These are phyloP conservation scores for Leishmania turanica DNA, from an alignment of 208 protist species.

Conservation along the genomic window DNA sequence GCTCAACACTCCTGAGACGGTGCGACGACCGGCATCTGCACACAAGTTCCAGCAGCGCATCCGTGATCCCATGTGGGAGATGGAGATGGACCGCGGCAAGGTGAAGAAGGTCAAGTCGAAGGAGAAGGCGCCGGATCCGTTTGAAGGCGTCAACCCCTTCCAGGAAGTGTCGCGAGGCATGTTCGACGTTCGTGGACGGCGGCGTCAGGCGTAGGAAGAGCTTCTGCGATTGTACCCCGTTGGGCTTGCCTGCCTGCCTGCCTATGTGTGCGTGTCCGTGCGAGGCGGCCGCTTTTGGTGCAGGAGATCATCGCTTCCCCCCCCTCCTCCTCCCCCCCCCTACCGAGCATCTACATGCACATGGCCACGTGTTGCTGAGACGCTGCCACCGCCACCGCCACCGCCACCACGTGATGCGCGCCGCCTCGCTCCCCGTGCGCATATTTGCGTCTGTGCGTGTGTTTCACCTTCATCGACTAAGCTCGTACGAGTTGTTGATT, in stretches of 20 bases:
- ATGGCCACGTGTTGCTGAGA: neutral
- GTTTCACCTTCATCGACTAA: neutral
- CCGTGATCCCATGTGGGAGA: conserved; percentile 82
- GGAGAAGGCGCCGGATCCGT: conserved; percentile 28
- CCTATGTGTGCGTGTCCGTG: neutral
- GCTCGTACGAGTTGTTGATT: neutral
- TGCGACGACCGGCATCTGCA: conserved; percentile 45
- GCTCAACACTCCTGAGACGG: conserved; percentile 41
- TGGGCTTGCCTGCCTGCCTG: too few species aligned
- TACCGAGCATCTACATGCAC: neutral
- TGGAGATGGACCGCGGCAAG: conserved; percentile 85
- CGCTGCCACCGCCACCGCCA: neutral
- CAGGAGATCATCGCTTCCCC: neutral
- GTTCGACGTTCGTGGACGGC: conserved; percentile 50
- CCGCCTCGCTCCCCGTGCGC: neutral
- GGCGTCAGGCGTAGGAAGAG: conserved; percentile 18
- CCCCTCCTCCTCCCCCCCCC: neutral
- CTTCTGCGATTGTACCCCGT: too few species aligned
- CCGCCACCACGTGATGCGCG: neutral
- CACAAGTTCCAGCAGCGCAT: conserved; percentile 82
- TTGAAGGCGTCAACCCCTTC: conserved; percentile 47
- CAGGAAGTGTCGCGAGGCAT: conserved; percentile 39
- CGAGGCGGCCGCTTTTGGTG: neutral
- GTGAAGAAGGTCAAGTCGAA: conserved; percentile 80
- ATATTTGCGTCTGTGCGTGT: too few species aligned